These are phyloP conservation scores for Phytophthora capsici DNA, from an alignment of 352 stramenopile species.

Conservation along the genomic window DNA sequence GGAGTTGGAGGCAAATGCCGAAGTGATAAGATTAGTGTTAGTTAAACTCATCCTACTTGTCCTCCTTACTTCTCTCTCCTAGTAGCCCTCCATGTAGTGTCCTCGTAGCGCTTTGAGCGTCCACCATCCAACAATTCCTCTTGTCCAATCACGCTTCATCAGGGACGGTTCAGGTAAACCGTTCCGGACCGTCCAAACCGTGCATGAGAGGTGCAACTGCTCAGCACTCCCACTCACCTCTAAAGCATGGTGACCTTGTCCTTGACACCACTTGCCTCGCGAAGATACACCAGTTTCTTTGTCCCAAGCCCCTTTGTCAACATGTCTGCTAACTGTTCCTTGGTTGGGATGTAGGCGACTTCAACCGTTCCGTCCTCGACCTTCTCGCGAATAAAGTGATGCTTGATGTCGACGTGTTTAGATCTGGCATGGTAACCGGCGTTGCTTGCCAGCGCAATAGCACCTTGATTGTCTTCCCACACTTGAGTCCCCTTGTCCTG, in stretches of 20 bases:
- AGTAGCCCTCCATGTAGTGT: too few relatives aligned
- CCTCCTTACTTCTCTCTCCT: too few relatives aligned
- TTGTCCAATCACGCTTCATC: too few relatives aligned
- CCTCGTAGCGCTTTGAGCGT: too few relatives aligned
- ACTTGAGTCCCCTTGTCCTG: neutral
- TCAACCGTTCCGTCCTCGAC: neutral
- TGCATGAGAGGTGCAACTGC: too few relatives aligned
- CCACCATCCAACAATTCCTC: too few relatives aligned
- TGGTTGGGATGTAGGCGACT: neutral
- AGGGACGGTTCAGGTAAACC: too few relatives aligned
- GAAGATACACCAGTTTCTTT: neutral
- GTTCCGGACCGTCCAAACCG: too few relatives aligned
- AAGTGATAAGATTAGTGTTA: too few relatives aligned
- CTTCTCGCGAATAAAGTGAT: slow-evolving; percentile 20
- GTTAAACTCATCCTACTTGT: too few relatives aligned
- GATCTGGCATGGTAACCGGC: slow-evolving; percentile 3
- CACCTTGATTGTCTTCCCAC: too few relatives aligned
- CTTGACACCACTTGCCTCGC: neutral
- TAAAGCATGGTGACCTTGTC: neutral
- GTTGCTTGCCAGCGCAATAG: slow-evolving; percentile 7
- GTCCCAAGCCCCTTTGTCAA: neutral
- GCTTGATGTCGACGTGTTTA: slow-evolving; percentile 8
- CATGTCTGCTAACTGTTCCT: neutral
- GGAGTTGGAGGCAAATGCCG: too few relatives aligned
- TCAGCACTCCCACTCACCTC: slow-evolving; percentile 13